phyloP scores from a whole-genome alignment of 768 basidiomycete species.

The Hericium rajendrae region DNA sequence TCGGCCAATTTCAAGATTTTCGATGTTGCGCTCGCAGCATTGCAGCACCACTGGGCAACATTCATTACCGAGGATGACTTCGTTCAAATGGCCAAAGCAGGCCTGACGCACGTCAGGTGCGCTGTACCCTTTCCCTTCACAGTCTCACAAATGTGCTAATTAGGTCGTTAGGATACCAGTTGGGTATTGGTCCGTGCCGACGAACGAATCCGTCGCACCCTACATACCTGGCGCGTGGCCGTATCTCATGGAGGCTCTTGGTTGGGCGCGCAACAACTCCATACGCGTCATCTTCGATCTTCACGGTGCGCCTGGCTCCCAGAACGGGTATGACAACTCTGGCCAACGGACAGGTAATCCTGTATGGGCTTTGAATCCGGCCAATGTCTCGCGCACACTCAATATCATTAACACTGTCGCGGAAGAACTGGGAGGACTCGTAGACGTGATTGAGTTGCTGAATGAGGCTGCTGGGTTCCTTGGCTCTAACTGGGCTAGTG shows the following conservation, averaged over 20 bases:
- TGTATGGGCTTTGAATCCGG: conserved; percentile 39
- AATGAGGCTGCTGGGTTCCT: conserved; percentile 60
- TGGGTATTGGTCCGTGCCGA: conserved; percentile 77
- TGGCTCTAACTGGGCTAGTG: conserved; percentile 30
- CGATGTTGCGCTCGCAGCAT: conserved; percentile 31
- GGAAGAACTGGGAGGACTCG: conserved; percentile 40
- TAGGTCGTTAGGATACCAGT: conserved; percentile 44
- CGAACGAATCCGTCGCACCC: conserved; percentile 40
- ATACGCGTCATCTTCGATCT: conserved; percentile 69
- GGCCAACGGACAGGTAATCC: conserved; percentile 50
- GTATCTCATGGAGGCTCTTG: conserved; percentile 52
- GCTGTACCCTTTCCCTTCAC: conserved; percentile 3
- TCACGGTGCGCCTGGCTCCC: conserved; percentile 60
- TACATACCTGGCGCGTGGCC: conserved; percentile 59
- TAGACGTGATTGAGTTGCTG: conserved; percentile 57
- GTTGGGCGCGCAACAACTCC: conserved; percentile 51
- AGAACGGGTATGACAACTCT: conserved; percentile 66
- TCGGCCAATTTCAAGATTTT: conserved; percentile 41
- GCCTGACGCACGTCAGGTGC: conserved; percentile 64
- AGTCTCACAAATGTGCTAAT: too few species aligned
- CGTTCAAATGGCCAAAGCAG: conserved; percentile 49
- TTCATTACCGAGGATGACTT: conserved; percentile 71
- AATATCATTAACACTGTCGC: conserved; percentile 49
- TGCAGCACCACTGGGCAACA: conserved; percentile 50
- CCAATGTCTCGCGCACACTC: conserved; percentile 44